A percentile compares a stretch with the other conserved stretches of the same genome.
phyloP scores from a whole-genome alignment of 805 yeast species.

The Teunomyces panamensis region DNA sequence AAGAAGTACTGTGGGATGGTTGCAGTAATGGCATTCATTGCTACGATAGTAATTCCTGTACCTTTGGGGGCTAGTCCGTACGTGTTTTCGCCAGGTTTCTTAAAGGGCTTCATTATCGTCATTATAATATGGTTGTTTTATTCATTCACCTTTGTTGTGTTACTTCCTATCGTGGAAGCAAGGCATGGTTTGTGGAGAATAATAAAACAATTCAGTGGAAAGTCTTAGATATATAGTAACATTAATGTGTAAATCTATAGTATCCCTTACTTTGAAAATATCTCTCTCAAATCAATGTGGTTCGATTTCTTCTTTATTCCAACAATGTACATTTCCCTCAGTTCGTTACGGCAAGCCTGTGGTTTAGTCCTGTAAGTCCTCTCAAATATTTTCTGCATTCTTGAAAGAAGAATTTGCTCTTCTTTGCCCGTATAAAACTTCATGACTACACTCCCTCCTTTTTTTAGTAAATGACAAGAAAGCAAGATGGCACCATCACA shows the following conservation, averaged over 20 bases:
- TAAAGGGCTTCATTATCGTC: slow-evolving; percentile 27
- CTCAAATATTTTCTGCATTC: slow-evolving; percentile 57
- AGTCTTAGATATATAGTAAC: neutral
- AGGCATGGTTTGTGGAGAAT: slow-evolving; percentile 11
- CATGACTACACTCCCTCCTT: slow-evolving; percentile 74
- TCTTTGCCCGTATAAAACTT: slow-evolving; percentile 85
- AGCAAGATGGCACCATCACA: slow-evolving; percentile 88
- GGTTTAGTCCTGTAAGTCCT: slow-evolving; percentile 76
- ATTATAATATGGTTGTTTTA: slow-evolving; percentile 33
- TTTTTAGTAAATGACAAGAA: slow-evolving; percentile 65
- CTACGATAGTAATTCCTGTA: slow-evolving; percentile 31
- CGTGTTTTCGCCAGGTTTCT: slow-evolving; percentile 28
- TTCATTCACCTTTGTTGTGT: slow-evolving; percentile 28
- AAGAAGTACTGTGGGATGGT: slow-evolving; percentile 24
- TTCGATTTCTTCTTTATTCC: slow-evolving; percentile 38
- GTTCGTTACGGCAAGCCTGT: slow-evolving; percentile 70
- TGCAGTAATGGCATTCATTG: slow-evolving; percentile 16
- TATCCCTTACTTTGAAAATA: neutral
- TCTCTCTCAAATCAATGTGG: neutral
- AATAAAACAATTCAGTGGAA: neutral
- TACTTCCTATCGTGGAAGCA: slow-evolving; percentile 28
- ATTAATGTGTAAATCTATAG: neutral
- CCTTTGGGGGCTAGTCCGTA: slow-evolving; percentile 33
- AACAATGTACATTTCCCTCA: slow-evolving; percentile 80
- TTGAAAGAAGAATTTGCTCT: slow-evolving; percentile 58